Conservation (phyloP, 257 asterid genomes). For the Capsicum rhomboideum region DNA sequence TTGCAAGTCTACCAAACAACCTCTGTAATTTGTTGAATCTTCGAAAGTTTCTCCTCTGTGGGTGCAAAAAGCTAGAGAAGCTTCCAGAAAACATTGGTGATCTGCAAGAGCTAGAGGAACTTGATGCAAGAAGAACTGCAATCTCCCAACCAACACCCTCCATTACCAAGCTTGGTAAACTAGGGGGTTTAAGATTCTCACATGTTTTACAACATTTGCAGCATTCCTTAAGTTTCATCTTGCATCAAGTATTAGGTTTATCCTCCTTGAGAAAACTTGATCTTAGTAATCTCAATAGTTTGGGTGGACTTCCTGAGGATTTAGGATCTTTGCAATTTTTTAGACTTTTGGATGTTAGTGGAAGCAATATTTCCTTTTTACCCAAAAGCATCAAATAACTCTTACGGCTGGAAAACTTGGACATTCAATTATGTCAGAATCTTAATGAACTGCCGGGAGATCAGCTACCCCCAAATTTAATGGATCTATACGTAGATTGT, state of each 20-base stretch:
- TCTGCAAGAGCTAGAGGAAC: too few species aligned
- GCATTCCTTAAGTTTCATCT: background rate
- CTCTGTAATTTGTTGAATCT: background rate
- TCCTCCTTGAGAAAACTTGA: background rate
- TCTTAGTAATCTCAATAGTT: background rate
- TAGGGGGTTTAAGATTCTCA: too few species aligned
- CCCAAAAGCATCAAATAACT: background rate
- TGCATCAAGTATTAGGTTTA: too few species aligned
- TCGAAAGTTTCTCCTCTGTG: fast-evolving
- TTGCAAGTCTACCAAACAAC: too few species aligned
- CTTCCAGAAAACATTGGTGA: background rate
- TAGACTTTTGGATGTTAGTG: background rate
- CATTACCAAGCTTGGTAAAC: too few species aligned
- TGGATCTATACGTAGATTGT: background rate
- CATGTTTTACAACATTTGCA: background rate
- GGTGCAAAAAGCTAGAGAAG: background rate
- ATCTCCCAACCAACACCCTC: too few species aligned
- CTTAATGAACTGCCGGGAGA: background rate
- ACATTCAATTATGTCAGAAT: background rate
- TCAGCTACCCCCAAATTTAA: background rate
- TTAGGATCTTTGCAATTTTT: background rate
- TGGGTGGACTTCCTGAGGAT: background rate
- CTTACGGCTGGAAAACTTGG: background rate
- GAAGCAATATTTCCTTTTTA: background rate
- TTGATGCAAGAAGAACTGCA: too few species aligned